These are phyloP conservation scores for Zygoascus flipseniorum DNA, from an alignment of 805 yeast genomes.

Conservation along the genomic window DNA sequence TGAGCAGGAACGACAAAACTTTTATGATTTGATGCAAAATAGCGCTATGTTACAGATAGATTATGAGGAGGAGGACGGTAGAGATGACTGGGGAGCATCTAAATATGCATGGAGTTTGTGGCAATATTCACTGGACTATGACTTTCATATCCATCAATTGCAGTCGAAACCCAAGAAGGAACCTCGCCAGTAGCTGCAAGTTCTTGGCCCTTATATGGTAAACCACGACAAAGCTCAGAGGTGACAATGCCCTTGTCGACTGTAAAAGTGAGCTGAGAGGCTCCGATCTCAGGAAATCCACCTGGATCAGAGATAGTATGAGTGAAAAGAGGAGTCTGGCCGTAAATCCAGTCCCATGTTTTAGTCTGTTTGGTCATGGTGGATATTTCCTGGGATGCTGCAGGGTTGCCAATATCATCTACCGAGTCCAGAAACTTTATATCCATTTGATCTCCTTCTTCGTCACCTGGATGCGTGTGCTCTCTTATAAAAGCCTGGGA, in stretches of 20 bases:
- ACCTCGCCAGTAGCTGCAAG: background rate
- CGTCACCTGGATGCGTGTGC: constrained; percentile 18
- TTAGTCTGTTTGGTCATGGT: constrained; percentile 32
- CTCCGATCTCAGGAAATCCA: constrained; percentile 22
- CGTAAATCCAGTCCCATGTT: constrained; percentile 69
- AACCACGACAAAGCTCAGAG: background rate
- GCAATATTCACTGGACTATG: background rate
- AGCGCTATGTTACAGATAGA: constrained; percentile 27
- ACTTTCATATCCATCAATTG: constrained; percentile 3
- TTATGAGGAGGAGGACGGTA: constrained; percentile 49
- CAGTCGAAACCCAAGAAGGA: constrained; percentile 6
- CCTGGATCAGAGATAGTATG: constrained; percentile 35
- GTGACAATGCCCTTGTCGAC: constrained; percentile 44
- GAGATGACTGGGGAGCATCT: constrained; percentile 73
- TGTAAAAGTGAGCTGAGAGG: constrained; percentile 20
- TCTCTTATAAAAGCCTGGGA: constrained; percentile 32
- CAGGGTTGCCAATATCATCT: constrained; percentile 1
- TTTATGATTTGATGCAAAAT: constrained; percentile 48
- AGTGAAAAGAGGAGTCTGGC: constrained; percentile 66
- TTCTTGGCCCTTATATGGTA: background rate
- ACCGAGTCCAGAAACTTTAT: background rate
- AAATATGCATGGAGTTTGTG: constrained; percentile 31
- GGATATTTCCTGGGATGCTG: constrained; percentile 11
- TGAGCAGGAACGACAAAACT: constrained; percentile 49
- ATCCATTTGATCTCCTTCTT: constrained; percentile 1